Evolutionary conservation across 1,139 yeast species (phyloP), one percentile per base, ranked within the genome.

Genomic region (Pichia cactophila): DNA sequence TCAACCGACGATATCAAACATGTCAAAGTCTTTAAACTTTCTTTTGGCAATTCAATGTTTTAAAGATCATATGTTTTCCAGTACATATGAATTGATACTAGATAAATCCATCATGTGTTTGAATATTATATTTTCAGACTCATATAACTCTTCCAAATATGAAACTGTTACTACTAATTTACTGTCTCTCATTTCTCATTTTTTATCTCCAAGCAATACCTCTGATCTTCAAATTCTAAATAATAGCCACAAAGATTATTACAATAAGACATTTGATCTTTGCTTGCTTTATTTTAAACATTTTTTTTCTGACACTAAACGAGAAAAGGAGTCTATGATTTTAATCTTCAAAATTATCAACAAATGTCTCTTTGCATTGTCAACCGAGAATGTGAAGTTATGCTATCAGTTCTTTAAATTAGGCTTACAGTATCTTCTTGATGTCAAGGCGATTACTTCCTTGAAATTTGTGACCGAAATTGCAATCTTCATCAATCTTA

Each of bases 311-410:
- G 46, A 43, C 2, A 55, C 52, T 4, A 59, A 58, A 47, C 55
- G 57, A 33, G 66, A 61, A 45, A 51, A 62, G 3, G 57, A 54
- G 37, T 48, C 58, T 7, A 45, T 61, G 26, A 53, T 60, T 7
- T 26, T 57, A 5, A 52, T 71, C 1, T 66, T 74, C 48, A 50
- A 62, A 58, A 64, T 75, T 16, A 61, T 74, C 33, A 75, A 75
- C 56, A 69, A 69, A 47, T 56, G 70, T 8, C 54, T 73, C n/a
- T 53, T 67, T 2, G 57, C 63, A 6, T 51, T 69, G 5, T 59
- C 73, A 1, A 68, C 72, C 0, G 63, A 65, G 26, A 68, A 75
- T 56, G 53, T 67, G 9, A 54, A 59, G 28, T 60, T 67, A 43
- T 64, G 70, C 16, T 61, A 67, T 53, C 59, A 60, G 41, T 54